Base-by-base conservation (phyloP, 768 basidiomycete species). In the Lentinula boryana region DNA sequence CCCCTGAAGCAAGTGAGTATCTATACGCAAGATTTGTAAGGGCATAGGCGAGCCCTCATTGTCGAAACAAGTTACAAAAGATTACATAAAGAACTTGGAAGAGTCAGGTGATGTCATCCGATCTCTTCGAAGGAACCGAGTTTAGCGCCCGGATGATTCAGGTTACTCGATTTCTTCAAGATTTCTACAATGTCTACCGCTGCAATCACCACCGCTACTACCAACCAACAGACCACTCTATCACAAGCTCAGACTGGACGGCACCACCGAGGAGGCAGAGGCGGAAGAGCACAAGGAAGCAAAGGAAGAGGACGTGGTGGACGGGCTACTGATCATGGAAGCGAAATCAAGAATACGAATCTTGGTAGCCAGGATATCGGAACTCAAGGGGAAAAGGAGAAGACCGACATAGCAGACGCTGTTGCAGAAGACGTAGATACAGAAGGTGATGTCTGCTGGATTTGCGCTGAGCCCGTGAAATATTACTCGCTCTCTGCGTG, bases 391-490 rank as follows among this genome's bases (percentile, higher is more conserved):
- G 8, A 12, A 3, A 48, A n/a, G 21, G 18, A 18, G 21, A 48
- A 48, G 12, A 8, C 21, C 5, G 21, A 23, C 9, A 10, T 12
- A 9, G 7, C 21, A 1, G 46, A 21, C 9, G n/a, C 15, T n/a
- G 56, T 4, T 31, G 56, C 15, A 23, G 40, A 43, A 15, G 56
- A 50, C 31, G 38, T 32, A 33, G 46, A 59, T 18, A n/a, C 16
- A 40, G 60, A 55, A 41, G 38, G 38, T 27, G 72, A 71, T 54
- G 71, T 87, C 10, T 98, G 96, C 75, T 96, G 87, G 84, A 98
- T 98, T 72, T 97, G 96, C 68, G 95, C 95, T 1, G 94, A 98
- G 68, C 88, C 89, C 4, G 87, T 96, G 73, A 94, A 90, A 69
- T 96, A 93, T 69, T 94, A 88, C 71, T 84, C 92, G 5, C 75